phyloP scores from a whole-genome alignment of 306 rosid genomes.

The Vigna angularis region DNA sequence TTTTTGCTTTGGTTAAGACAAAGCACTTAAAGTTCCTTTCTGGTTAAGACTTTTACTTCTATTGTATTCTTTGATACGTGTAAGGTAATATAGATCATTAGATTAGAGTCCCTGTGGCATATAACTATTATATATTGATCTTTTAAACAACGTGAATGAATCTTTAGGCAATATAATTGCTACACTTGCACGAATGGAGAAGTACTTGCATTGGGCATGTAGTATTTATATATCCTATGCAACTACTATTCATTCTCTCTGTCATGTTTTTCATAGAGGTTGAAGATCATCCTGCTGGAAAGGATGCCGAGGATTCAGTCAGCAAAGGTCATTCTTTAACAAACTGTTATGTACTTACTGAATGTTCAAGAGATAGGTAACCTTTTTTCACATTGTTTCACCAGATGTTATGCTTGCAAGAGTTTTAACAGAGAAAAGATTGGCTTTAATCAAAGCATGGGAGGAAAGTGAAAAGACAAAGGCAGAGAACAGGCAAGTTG shows the following conservation, averaged over 20 bases:
- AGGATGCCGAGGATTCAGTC: slow-evolving; percentile 42
- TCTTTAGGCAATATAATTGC: background rate
- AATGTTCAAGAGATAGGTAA: background rate
- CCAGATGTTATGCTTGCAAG: slow-evolving; percentile 64
- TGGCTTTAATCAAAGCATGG: slow-evolving; percentile 92
- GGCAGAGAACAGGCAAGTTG: slow-evolving; percentile 77
- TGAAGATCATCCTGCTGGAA: slow-evolving; percentile 48
- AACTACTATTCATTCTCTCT: background rate
- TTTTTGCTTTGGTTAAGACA: background rate
- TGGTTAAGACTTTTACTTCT: background rate
- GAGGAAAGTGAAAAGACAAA: slow-evolving; percentile 91
- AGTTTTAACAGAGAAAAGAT: slow-evolving; percentile 70
- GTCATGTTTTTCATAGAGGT: slow-evolving; percentile 44
- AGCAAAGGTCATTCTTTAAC: slow-evolving; percentile 56
- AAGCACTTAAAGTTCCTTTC: background rate
- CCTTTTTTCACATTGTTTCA: slow-evolving; percentile 18
- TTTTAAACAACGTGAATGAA: background rate
- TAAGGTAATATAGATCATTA: background rate
- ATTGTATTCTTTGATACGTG: background rate
- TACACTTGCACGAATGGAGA: background rate
- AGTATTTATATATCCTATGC: background rate
- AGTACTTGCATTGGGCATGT: background rate
- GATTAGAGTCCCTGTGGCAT: too few species aligned
- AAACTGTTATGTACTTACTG: background rate
- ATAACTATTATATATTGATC: too few species aligned